Base-by-base conservation (phyloP, 73 alveolate genomes). In the Paramecium pentaurelia region DNA sequence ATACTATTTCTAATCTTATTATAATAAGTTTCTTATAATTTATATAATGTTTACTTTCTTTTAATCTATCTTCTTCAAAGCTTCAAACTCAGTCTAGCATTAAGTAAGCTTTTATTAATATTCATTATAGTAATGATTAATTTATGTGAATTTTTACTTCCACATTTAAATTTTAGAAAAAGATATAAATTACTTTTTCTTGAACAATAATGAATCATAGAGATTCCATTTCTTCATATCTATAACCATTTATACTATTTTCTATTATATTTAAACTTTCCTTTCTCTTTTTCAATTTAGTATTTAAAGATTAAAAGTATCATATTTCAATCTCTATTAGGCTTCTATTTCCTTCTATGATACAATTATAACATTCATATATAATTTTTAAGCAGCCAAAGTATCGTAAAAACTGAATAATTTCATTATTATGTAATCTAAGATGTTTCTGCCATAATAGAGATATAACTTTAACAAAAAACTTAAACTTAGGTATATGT, bases 21-120 rank as follows among this genome's bases (percentile, higher is more conserved):
- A 64, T 51, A 25, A 64, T 51, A 28, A 64, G 51, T 64, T 64
- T 25, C 84, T 64, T 0, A 28, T 22, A 22, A 1, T 12, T 5
- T 18, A 3, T 12, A 8, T 2, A 42, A 28, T 8, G 6, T 12
- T 32, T 64, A 64, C 84, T 12, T 64, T 64, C 47, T 64, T 20
- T 64, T 64, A 64, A 2, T 28, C 84, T 18, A 37, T 75, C 25
- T 22, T 22, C 0, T 20, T 34, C 9, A 75, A 75, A 5, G 88
- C 88, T 22, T 75, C 88, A 14, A 75, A 75, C 40, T 75, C 88
- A 75, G 88, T 70, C 22, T 75, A 75, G 25, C 58, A 36, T 38
- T 37, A 37, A 34, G 32, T 75, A 40, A 75, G 36, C 7, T 75
- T 10, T 38, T 36, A 68, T 42, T 42, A 38, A 38, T 44, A 36